These are phyloP conservation scores for Schizosaccharomyces osmophilus DNA, from an alignment of 805 yeast species.

Conservation along the genomic window DNA sequence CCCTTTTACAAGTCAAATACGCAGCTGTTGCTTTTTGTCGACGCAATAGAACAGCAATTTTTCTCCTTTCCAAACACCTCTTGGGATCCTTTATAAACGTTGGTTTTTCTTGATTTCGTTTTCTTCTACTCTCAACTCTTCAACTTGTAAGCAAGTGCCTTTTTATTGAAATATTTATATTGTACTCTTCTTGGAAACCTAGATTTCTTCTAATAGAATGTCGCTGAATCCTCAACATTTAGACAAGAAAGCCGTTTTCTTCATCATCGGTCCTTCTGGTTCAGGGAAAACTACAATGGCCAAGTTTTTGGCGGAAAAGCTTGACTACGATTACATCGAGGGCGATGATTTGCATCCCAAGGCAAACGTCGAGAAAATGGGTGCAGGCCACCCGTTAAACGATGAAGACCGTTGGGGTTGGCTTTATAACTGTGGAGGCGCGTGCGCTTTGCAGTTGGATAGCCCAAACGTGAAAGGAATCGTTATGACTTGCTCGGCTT, in stretches of 20 bases:
- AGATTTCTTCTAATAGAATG: background rate
- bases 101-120: background rate
- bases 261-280: constrained; percentile 86
- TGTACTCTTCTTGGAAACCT: background rate
- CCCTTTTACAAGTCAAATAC: too few species aligned
- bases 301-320: constrained; percentile 20
- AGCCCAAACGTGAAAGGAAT: constrained; percentile 11
- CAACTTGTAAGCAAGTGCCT: too few species aligned
- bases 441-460: constrained; percentile 17
- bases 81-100: background rate
- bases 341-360: constrained; percentile 33
- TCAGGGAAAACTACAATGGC: constrained; percentile 81
- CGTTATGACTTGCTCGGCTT: constrained; percentile 55
- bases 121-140: too few species aligned
- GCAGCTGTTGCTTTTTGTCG: too few species aligned
- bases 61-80: too few species aligned
- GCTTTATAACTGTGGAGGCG: constrained; percentile 27
- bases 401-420: constrained; percentile 90
- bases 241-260: constrained; percentile 3
- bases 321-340: constrained; percentile 40
- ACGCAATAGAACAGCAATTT: too few species aligned
- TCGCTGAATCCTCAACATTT: background rate
- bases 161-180: too few species aligned
- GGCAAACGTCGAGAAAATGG: constrained; percentile 59
- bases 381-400: constrained; percentile 48